Evolutionary conservation across 2,329 filamentous ascomycete species (phyloP), one percentile per base, ranked within the genome.

Genomic region (Penicillium freii): DNA sequence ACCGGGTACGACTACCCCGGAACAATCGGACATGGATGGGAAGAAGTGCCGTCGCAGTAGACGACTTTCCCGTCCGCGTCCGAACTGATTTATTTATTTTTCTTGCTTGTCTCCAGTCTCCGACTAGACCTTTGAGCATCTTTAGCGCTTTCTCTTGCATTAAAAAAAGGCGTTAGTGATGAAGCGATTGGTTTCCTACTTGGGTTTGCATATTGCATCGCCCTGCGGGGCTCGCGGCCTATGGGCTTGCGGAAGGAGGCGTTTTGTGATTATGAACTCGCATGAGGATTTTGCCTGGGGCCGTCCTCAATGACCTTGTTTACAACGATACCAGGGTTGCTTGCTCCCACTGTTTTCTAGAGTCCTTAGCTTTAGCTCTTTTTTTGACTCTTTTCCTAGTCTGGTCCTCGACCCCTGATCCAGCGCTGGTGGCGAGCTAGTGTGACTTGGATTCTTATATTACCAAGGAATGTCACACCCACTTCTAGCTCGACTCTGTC

Each of bases 111-210:
- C 31, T 29, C 13, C 38, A 45, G 53, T 55, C 57, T 57, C 34
- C 40, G 48, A 42, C 21, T 46, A 21, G 34, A 52, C 58, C 48
- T 58, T 42, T 58, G 34, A 56, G 33, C 34, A 53, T 64, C 57
- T 61, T 51, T 54, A 62, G 62, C 62, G 64, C 60, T 62, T 54
- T 59, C 48, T 62, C 42, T 54, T 67, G 63, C 63, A 66, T 67
- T 19, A 55, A 46, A 46, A 46, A 54, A 61, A 47, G 56, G 64
- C 60, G 64, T 66, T 66, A 38, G 58, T 49, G 33, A 47, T 54
- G 55, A 51, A 59, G 43, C 56, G 59, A 60, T 49, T 63, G 56
- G 42, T 48, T 48, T 34, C 29, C 34, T 42, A 42, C 39, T 42
- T 48, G 43, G 49, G 44, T 44, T 62, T 51, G 46, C 52, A 51